Percentiles rank a stretch among this genome's conserved stretches.
phyloP scores from a whole-genome alignment of 2,329 filamentous ascomycete species.

The Simplicillium sp. region DNA sequence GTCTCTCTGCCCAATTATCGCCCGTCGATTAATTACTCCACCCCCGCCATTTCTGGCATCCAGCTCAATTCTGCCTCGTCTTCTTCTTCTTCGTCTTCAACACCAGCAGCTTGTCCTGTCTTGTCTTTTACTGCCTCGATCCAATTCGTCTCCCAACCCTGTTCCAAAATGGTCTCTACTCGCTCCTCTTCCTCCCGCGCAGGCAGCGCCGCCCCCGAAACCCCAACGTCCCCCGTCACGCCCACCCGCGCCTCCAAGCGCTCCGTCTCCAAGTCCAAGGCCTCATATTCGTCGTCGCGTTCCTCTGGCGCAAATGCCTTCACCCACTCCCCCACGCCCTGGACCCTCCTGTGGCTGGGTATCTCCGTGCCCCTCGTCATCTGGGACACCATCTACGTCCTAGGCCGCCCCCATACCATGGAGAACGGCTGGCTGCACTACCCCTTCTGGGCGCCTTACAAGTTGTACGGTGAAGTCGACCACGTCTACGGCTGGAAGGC shows the following conservation, averaged over 20 bases:
- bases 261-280: slow-evolving; percentile 21
- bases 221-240: slow-evolving; percentile 9
- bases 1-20: too few relatives aligned
- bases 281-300: neutral
- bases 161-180: slow-evolving; percentile 25
- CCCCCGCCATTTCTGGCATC: too few relatives aligned
- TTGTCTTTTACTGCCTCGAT: too few relatives aligned
- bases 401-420: slow-evolving; percentile 75
- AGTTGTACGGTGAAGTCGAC: slow-evolving; percentile 71
- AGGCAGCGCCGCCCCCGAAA: slow-evolving; percentile 15
- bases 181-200: slow-evolving; percentile 23
- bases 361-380: slow-evolving; percentile 68
- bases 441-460: slow-evolving; percentile 70
- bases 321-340: slow-evolving; percentile 34
- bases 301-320: slow-evolving; percentile 14
- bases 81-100: too few relatives aligned
- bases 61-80: too few relatives aligned
- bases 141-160: too few relatives aligned
- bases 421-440: slow-evolving; percentile 62
- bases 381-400: slow-evolving; percentile 75
- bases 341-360: slow-evolving; percentile 58
- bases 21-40: too few relatives aligned
- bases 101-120: too few relatives aligned
- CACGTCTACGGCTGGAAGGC: slow-evolving; percentile 73
- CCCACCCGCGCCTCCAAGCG: slow-evolving; percentile 27